phyloP scores from a whole-genome alignment of 177 flowering plant genomes.

The Vitis hybrid region DNA sequence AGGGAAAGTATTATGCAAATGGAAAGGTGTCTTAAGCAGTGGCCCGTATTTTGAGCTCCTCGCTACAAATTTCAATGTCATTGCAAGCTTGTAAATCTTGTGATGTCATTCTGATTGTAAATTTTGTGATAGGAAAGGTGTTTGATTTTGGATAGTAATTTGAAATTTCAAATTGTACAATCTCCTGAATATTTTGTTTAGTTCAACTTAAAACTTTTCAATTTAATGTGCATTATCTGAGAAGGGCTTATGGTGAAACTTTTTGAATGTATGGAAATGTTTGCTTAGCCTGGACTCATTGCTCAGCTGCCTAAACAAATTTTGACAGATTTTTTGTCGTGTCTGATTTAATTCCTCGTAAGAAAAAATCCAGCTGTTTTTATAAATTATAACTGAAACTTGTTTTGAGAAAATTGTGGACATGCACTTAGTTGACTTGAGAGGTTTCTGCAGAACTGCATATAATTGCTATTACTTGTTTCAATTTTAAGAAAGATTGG shows the following conservation, averaged over 20 bases:
- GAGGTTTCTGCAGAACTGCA: too few species aligned
- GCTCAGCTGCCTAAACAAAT: background rate
- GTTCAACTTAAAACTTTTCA: too few species aligned
- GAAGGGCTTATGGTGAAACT: background rate
- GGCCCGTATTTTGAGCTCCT: background rate
- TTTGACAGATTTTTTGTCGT: background rate
- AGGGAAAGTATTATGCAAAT: background rate
- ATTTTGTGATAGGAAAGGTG: background rate
- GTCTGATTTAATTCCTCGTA: background rate
- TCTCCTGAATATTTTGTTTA: background rate
- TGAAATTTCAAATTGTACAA: background rate
- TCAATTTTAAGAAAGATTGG: too few species aligned
- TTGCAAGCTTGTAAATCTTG: slow-evolving; percentile 6
- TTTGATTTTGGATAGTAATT: background rate
- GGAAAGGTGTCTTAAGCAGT: background rate
- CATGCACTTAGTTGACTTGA: too few species aligned
- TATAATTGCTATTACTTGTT: too few species aligned
- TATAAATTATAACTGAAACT: too few species aligned
- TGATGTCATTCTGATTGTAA: slow-evolving; percentile 6
- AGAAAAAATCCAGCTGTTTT: background rate
- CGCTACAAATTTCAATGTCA: background rate
- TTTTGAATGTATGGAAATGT: background rate
- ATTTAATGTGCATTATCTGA: background rate
- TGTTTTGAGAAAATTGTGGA: too few species aligned
- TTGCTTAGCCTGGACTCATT: background rate